Base-by-base conservation (phyloP, 192 early-diverging fungal genomes). In the Nowakowskiella sp. region DNA sequence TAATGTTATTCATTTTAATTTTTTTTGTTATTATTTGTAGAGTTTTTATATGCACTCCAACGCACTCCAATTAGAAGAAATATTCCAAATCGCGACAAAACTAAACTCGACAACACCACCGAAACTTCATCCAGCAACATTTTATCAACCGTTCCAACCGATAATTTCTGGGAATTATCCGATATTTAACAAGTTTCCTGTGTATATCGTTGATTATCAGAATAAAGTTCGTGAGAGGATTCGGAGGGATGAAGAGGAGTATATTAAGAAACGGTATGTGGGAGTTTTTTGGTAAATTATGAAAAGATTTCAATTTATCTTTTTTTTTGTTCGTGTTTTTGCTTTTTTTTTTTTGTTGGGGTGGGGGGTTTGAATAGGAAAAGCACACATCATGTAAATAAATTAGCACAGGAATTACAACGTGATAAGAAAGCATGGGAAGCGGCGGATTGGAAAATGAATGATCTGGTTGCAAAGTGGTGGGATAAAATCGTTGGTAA, bases 151-250 rank as follows among this genome's bases (percentile, higher is more conserved):
- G 7, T 80, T 78, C 43, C 33, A 31, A 33, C 78, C 72, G 5
- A 29, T 70, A 24, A 31, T 50, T 8, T 6, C 33, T n/a, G 74
- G 72, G 6, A 66, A 70, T 27, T 80, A 80, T 61, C 69, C 72
- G 1, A 32, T 78, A 30, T 73, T 78, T 49, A 75, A 78, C 43
- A 42, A 60, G 43, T 78, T 62, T 47, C 78, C 78, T 6, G 49
- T 62, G 22, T 78, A 68, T 44, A 78, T 80, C 19, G 69, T 80
- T 31, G 67, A 75, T 49, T 80, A 77, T 51, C 71, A 73, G 49
- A 63, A 52, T 21, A 49, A 62, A 43, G 58, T 80, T 61, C 61
- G 61, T 34, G 74, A 72, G 39, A 55, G 58, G 52, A 74, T 80
- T 6, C 51, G 66, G 22, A 33, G 47, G 27, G 78, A 80, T 24